phyloP scores from a whole-genome alignment of 2,329 filamentous ascomycete genomes.

The Seiridium cupressi region DNA sequence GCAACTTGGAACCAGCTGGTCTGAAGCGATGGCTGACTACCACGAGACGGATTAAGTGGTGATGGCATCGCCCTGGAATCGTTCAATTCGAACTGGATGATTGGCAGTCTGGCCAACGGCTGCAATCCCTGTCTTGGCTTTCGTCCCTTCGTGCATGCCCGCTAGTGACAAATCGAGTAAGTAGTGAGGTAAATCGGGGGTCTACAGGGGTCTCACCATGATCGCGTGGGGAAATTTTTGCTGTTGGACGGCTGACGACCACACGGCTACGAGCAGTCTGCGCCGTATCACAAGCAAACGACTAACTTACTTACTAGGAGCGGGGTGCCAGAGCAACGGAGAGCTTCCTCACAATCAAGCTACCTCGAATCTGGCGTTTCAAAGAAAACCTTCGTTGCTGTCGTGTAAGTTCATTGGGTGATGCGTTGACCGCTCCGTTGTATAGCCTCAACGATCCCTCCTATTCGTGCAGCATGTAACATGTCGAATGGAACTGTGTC shows the following conservation, averaged over 20 bases:
- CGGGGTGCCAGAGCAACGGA: no score
- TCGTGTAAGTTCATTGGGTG: no score
- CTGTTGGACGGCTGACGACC: not conserved
- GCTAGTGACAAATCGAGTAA: slow-evolving; percentile 4
- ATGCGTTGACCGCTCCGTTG: no score
- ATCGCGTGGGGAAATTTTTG: not conserved
- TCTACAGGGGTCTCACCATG: not conserved
- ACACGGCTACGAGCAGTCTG: not conserved
- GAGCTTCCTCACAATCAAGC: no score
- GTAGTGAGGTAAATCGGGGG: not conserved
- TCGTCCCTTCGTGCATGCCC: not conserved
- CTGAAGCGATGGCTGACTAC: not conserved
- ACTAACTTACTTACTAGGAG: not conserved
- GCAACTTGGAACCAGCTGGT: not conserved
- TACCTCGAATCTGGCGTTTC: no score
- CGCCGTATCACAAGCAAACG: not conserved
- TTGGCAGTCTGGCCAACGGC: not conserved
- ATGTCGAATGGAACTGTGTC: no score
- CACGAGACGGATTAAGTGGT: not conserved
- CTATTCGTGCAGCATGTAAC: no score
- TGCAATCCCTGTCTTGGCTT: not conserved
- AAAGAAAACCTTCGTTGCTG: no score
- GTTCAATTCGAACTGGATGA: not conserved
- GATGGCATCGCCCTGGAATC: not conserved
- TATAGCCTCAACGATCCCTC: no score